A percentile compares a stretch with the other conserved stretches of the same genome.
Conservation (phyloP, 2,329 filamentous ascomycete species). For the Pseudogymnoascus sp. region DNA sequence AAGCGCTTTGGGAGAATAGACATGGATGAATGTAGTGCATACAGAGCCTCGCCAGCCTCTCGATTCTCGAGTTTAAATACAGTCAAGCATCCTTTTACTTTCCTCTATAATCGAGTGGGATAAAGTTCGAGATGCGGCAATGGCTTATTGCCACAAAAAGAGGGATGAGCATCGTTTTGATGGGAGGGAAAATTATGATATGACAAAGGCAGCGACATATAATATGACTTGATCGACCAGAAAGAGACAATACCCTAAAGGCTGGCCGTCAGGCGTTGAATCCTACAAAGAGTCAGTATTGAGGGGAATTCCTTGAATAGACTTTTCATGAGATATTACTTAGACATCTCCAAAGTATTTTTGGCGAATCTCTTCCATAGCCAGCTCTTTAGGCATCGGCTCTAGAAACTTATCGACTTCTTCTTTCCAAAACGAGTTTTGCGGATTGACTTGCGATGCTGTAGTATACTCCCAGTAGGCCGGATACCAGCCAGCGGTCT, state of each 20-base stretch:
- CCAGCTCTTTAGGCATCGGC: slow-evolving; percentile 31
- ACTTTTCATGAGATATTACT: not conserved
- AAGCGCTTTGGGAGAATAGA: not conserved
- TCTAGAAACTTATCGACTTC: slow-evolving; percentile 36
- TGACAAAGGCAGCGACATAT: slow-evolving; percentile 12
- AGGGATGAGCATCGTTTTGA: slow-evolving; percentile 19
- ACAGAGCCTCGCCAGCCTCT: not conserved
- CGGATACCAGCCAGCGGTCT: slow-evolving; percentile 40
- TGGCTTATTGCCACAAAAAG: no score
- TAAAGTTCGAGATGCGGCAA: no score
- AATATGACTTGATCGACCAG: slow-evolving; percentile 12
- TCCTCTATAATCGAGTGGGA: no score
- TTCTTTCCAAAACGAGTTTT: slow-evolving; percentile 32
- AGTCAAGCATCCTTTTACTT: not conserved
- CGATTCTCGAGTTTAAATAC: not conserved
- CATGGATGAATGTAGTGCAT: not conserved
- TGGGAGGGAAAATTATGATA: slow-evolving; percentile 13
- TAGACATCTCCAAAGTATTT: slow-evolving; percentile 31
- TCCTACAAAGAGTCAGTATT: not conserved
- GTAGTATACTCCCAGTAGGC: slow-evolving; percentile 29
- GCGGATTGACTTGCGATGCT: slow-evolving; percentile 34
- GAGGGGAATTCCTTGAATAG: not conserved
- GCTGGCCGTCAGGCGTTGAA: not conserved
- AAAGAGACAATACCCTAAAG: slow-evolving; percentile 7
- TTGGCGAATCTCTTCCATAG: slow-evolving; percentile 34